phyloP scores from a whole-genome alignment of 2,329 filamentous ascomycete genomes.

The Aspergillus versicolor region DNA sequence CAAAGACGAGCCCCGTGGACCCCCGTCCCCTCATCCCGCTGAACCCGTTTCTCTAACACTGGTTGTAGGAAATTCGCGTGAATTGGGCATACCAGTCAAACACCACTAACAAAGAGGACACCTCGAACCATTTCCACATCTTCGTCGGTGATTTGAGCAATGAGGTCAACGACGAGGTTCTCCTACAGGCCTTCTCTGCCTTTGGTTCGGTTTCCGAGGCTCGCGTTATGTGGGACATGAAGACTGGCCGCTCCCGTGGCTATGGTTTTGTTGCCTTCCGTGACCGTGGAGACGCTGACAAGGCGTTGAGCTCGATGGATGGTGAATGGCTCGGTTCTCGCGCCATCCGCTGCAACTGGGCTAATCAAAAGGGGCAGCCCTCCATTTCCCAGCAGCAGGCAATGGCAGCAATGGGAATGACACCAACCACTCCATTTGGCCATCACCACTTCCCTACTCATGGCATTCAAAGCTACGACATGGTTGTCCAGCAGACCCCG shows the following conservation, averaged over 20 bases:
- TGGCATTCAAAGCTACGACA: constrained; percentile 94
- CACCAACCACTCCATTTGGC: constrained; percentile 91
- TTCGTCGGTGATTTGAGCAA: constrained; percentile 98
- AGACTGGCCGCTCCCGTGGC: constrained; percentile 93
- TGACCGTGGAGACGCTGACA: constrained; percentile 89
- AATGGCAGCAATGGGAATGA: constrained; percentile 97
- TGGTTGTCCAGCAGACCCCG: constrained; percentile 92
- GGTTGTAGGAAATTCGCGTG: constrained; percentile 86
- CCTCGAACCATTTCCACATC: constrained; percentile 97
- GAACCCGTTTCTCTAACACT: constrained; percentile 18
- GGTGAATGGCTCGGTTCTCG: constrained; percentile 98
- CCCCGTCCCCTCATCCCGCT: not conserved
- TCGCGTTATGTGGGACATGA: constrained; percentile 99
- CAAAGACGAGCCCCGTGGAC: not conserved
- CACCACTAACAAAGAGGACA: constrained; percentile 91
- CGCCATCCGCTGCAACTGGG: constrained; percentile 99
- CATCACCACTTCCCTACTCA: constrained; percentile 98
- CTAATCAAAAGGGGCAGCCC: constrained; percentile 99
- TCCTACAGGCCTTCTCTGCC: constrained; percentile 89
- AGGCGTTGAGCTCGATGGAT: constrained; percentile 95
- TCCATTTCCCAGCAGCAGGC: constrained; percentile 97
- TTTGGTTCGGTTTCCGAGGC: constrained; percentile 96
- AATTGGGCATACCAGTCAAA: constrained; percentile 99
- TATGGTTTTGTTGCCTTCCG: constrained; percentile 98
- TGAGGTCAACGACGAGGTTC: constrained; percentile 95